A percentile compares a stretch with the other conserved stretches of the same genome.
Conservation (phyloP, 2,329 filamentous ascomycete genomes). For the Westerdykella ornata region DNA sequence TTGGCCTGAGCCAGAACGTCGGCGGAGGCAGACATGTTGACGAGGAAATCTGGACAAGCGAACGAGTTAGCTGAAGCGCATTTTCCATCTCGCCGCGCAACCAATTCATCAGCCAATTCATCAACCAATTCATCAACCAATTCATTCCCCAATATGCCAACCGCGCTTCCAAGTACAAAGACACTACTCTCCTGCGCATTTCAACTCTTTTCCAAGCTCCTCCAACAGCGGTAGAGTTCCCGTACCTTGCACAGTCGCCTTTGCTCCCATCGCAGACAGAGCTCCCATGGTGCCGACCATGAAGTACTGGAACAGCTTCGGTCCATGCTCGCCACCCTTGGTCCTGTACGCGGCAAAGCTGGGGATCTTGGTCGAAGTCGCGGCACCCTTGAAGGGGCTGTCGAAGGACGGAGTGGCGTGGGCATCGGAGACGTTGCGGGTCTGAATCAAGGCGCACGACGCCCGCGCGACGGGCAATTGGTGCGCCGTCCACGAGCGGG, state of each 20-base stretch:
- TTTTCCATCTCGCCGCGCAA: conserved; percentile 20
- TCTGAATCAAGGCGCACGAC: conserved; percentile 41
- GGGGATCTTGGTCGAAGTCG: conserved; percentile 63
- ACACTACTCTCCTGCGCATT: conserved; percentile 1
- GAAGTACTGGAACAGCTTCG: conserved; percentile 93
- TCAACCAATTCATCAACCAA: conserved; percentile 29
- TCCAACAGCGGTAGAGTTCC: background rate
- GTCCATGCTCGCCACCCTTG: conserved; percentile 59
- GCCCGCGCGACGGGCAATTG: conserved; percentile 43
- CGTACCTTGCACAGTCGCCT: conserved; percentile 94
- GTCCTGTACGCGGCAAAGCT: conserved; percentile 84
- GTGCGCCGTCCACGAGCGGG: conserved; percentile 44
- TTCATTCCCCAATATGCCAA: conserved; percentile 29
- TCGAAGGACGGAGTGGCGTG: conserved; percentile 42
- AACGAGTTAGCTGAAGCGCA: conserved; percentile 21
- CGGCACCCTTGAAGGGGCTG: conserved; percentile 51
- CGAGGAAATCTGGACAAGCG: conserved; percentile 77
- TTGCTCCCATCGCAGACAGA: conserved; percentile 85
- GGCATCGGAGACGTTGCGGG: conserved; percentile 37
- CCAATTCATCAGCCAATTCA: conserved; percentile 25
- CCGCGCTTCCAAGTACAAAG: conserved; percentile 15
- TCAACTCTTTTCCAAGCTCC: conserved; percentile 7
- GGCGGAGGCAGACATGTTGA: conserved; percentile 99
- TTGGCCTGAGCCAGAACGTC: conserved; percentile 99
- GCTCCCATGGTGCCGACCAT: conserved; percentile 96